Evolutionary conservation across 2,329 filamentous ascomycete genomes (phyloP).

Genomic region (Penicillium sp.): DNA sequence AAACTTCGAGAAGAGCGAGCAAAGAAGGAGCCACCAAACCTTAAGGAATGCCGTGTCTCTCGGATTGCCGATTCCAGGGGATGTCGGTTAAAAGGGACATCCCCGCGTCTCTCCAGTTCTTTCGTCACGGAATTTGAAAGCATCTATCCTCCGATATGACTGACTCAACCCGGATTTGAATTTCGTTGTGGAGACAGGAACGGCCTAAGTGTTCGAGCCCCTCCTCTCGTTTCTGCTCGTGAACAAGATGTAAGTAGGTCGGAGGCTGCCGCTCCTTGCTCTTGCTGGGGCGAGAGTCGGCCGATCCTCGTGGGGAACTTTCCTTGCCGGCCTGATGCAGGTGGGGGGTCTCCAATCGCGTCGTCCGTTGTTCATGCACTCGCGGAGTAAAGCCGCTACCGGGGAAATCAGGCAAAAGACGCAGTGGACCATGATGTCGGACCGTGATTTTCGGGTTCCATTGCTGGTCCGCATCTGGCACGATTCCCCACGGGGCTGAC

Average conservation of each 20-base stretch:
- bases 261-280: slow-evolving; percentile 11
- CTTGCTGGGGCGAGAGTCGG: slow-evolving; percentile 12
- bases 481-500: background rate
- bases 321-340: slow-evolving; percentile 1
- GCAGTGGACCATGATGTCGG: background rate
- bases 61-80: slow-evolving; percentile 2
- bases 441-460: background rate
- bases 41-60: background rate
- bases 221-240: background rate
- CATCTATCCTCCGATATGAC: background rate
- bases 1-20: background rate
- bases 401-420: background rate
- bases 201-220: background rate
- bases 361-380: slow-evolving; percentile 4
- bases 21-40: background rate
- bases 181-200: background rate
- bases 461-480: background rate
- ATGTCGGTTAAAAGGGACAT: slow-evolving; percentile 1
- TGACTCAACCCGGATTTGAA: background rate
- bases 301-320: slow-evolving; percentile 24
- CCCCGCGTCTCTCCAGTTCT: slow-evolving; percentile 2
- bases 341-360: slow-evolving; percentile 16
- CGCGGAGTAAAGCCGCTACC: background rate
- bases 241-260: slow-evolving; percentile 8
- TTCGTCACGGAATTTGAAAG: background rate